Conservation (phyloP, 2,329 filamentous ascomycete species). For the Sarocladium strictum region DNA sequence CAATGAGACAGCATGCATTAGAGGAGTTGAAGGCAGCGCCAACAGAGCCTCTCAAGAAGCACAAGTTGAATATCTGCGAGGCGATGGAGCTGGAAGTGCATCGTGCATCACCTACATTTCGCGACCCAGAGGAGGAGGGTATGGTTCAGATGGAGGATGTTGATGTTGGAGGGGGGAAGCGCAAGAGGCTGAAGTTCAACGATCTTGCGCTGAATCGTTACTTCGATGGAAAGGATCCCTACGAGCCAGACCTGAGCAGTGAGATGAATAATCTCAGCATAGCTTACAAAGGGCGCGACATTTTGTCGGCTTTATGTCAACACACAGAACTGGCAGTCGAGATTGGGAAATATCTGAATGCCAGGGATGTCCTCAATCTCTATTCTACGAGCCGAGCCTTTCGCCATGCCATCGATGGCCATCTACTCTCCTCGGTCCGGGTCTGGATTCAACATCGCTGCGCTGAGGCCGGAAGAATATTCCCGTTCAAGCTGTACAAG, state of each 20-base stretch:
- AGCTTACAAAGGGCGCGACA: slow-evolving; percentile 26
- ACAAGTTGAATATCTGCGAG: slow-evolving; percentile 7
- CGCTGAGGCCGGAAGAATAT: slow-evolving; percentile 50
- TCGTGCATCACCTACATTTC: background rate
- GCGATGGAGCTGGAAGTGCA: slow-evolving; percentile 6
- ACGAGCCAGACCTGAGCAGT: slow-evolving; percentile 13
- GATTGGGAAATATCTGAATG: slow-evolving; percentile 47
- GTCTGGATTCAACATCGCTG: slow-evolving; percentile 48
- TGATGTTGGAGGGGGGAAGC: slow-evolving; percentile 12
- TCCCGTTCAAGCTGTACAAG: slow-evolving; percentile 55
- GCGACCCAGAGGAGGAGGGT: background rate
- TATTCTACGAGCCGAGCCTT: slow-evolving; percentile 60
- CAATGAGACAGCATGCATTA: slow-evolving; percentile 16
- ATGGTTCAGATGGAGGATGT: slow-evolving; percentile 13
- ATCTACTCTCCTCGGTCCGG: slow-evolving; percentile 53
- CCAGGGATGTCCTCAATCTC: slow-evolving; percentile 54
- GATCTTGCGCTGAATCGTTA: slow-evolving; percentile 19
- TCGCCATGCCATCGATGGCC: slow-evolving; percentile 51
- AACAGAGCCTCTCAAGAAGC: slow-evolving; percentile 9
- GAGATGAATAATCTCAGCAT: slow-evolving; percentile 13
- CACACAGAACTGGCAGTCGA: slow-evolving; percentile 48
- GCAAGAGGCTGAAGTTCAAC: slow-evolving; percentile 24
- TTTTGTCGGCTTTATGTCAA: slow-evolving; percentile 36
- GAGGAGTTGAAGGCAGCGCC: slow-evolving; percentile 11
- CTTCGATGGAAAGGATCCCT: slow-evolving; percentile 25